Conservation (phyloP, 306 rosid genomes). For the Clitoria ternatea region DNA sequence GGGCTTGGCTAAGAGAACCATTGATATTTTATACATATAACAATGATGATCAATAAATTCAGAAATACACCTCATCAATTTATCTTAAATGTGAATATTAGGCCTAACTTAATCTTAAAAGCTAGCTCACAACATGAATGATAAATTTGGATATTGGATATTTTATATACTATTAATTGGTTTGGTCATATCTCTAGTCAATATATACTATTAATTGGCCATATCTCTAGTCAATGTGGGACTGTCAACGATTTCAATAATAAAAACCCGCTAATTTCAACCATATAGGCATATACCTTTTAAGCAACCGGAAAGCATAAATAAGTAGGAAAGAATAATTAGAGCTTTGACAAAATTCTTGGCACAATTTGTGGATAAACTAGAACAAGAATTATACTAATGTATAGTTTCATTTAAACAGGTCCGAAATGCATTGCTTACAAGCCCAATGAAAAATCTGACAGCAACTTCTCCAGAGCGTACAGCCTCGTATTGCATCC, state of each 20-base stretch:
- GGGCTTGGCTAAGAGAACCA: not conserved
- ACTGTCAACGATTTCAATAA: too few relatives aligned
- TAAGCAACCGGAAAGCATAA: slow-evolving; percentile 13
- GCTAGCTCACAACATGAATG: too few relatives aligned
- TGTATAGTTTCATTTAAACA: slow-evolving; percentile 1
- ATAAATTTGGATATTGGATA: too few relatives aligned
- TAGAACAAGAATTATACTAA: slow-evolving; percentile 1
- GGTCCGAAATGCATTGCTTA: slow-evolving; percentile 43
- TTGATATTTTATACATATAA: not conserved
- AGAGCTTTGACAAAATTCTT: not conserved
- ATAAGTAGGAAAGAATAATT: slow-evolving; percentile 12
- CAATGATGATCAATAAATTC: not conserved
- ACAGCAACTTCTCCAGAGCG: slow-evolving; percentile 81
- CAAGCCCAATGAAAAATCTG: slow-evolving; percentile 94
- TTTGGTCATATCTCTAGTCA: too few relatives aligned
- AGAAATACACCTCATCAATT: not conserved
- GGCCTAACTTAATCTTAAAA: too few relatives aligned
- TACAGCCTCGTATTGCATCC: slow-evolving; percentile 89
- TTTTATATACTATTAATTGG: too few relatives aligned
- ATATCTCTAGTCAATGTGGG: too few relatives aligned
- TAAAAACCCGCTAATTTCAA: not conserved
- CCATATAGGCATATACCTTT: not conserved
- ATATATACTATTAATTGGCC: too few relatives aligned
- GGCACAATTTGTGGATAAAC: slow-evolving; percentile 13
- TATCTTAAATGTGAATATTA: too few relatives aligned